These are phyloP conservation scores for Sclerotinia minor DNA, from an alignment of 2,329 filamentous ascomycete genomes.

Conservation along the genomic window DNA sequence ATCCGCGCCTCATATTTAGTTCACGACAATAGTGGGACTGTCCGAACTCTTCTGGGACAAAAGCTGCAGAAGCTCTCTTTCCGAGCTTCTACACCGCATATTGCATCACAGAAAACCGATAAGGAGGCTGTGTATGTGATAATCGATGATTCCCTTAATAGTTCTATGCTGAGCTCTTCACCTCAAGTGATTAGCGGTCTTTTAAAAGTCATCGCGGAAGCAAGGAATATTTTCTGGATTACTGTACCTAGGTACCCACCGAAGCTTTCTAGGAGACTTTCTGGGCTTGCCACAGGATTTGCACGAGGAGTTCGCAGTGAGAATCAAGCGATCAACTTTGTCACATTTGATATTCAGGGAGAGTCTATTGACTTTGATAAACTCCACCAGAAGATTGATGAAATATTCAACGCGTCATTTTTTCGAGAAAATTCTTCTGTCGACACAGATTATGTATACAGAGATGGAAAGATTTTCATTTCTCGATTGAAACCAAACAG, in stretches of 20 bases:
- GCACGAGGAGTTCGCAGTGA: not conserved
- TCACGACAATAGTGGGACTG: not conserved
- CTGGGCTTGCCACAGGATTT: slow-evolving; percentile 5
- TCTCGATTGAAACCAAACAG: not conserved
- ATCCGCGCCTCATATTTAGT: not conserved
- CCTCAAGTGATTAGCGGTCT: not conserved
- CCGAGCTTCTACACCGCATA: not conserved
- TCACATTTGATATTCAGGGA: slow-evolving; percentile 8
- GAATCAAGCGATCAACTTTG: not conserved
- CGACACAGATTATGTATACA: not conserved
- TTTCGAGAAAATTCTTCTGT: not conserved
- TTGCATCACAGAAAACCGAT: not conserved
- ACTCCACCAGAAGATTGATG: not conserved
- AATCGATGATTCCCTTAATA: not conserved
- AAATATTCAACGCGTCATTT: slow-evolving; percentile 1
- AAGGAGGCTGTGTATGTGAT: not conserved
- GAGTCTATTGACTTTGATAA: slow-evolving; percentile 3
- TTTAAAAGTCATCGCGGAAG: not conserved
- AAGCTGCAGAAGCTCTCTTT: not conserved
- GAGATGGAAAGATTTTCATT: not conserved
- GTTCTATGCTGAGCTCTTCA: not conserved
- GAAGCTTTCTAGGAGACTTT: not conserved
- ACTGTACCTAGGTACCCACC: not conserved
- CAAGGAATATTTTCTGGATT: slow-evolving; percentile 3
- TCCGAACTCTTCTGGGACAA: slow-evolving; percentile 1